Percentiles rank a stretch among this genome's conserved stretches.
Conservation (phyloP, 768 basidiomycete species). For the Russula brevipes region DNA sequence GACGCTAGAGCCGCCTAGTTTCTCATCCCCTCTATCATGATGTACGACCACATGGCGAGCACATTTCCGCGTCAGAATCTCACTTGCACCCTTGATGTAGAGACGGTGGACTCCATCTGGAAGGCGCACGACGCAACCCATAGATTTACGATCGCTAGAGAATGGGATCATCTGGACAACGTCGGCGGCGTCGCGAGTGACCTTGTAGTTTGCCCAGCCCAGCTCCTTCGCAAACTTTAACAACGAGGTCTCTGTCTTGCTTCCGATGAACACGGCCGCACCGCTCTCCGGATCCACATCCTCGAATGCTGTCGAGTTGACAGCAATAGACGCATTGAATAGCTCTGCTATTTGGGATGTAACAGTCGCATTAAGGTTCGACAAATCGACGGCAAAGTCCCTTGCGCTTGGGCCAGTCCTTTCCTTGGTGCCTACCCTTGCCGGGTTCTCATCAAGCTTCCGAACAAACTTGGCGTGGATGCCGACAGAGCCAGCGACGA, state of each 20-base stretch:
- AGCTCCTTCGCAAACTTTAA: conserved; percentile 79
- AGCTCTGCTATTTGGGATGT: conserved; percentile 55
- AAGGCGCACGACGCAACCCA: conserved; percentile 81
- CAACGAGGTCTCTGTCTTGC: conserved; percentile 93
- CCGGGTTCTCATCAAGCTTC: conserved; percentile 62
- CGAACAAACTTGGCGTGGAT: conserved; percentile 93
- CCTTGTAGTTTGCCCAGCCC: conserved; percentile 67
- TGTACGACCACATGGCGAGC: conserved; percentile 65
- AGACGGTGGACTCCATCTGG: conserved; percentile 54
- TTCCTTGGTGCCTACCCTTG: conserved; percentile 67
- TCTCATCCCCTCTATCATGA: conserved; percentile 30
- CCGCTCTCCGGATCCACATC: conserved; percentile 61
- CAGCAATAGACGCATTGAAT: conserved; percentile 79
- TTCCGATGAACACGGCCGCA: conserved; percentile 68
- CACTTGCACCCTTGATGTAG: conserved; percentile 90
- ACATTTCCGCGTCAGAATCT: conserved; percentile 82
- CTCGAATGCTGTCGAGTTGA: conserved; percentile 96
- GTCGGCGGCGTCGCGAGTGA: conserved; percentile 53
- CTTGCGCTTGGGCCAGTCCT: conserved; percentile 35
- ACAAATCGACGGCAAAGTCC: conserved; percentile 87
- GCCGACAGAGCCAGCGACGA: conserved; percentile 93
- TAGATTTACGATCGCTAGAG: conserved; percentile 87
- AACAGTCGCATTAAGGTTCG: conserved; percentile 59
- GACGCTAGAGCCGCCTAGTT: conserved; percentile 35
- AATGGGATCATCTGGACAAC: conserved; percentile 90